A percentile compares a stretch with the other conserved stretches of the same genome.
phyloP scores from a whole-genome alignment of 192 early-diverging fungal genomes.

The Coemansia sp. region DNA sequence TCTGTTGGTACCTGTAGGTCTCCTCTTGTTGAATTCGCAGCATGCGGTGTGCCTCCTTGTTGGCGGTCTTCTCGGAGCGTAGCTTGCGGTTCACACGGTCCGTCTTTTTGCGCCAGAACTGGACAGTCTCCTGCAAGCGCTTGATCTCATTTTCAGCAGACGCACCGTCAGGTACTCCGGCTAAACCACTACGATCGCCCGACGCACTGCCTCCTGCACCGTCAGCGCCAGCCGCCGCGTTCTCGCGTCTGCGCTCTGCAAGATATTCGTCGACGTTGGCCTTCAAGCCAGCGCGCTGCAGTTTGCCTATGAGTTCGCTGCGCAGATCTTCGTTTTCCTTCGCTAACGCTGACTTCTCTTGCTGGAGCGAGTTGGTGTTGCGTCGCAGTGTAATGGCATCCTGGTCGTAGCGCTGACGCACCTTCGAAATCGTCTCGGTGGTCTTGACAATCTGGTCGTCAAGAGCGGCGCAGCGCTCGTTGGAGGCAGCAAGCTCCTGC shows the following conservation, averaged over 20 bases:
- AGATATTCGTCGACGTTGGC: conserved; percentile 53
- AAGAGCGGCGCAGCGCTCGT: conserved; percentile 62
- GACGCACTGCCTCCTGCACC: not conserved
- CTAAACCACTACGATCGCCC: not conserved
- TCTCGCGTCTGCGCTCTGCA: conserved; percentile 24
- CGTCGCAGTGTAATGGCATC: conserved; percentile 61
- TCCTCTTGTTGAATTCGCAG: conserved; percentile 40
- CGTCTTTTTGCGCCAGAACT: conserved; percentile 46
- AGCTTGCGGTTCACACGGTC: conserved; percentile 44
- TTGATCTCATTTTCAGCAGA: conserved; percentile 30
- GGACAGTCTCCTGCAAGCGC: conserved; percentile 32
- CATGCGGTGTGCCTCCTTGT: conserved; percentile 28
- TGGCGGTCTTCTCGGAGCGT: conserved; percentile 24
- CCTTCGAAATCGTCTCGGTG: conserved; percentile 40
- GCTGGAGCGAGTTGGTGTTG: conserved; percentile 55
- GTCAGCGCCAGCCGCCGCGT: not conserved
- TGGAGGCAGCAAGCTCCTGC: conserved; percentile 53
- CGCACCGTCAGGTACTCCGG: conserved; percentile 4
- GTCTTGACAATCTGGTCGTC: conserved; percentile 43
- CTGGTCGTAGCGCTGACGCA: conserved; percentile 63
- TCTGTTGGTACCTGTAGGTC: conserved; percentile 40
- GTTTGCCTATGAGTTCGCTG: conserved; percentile 53
- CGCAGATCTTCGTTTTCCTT: conserved; percentile 63
- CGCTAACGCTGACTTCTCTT: conserved; percentile 59
- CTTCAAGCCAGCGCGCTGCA: conserved; percentile 53